Percentiles rank a stretch among this genome's conserved stretches.
These are phyloP conservation scores for Candida sakaeoensis DNA, from an alignment of 805 yeast genomes.

Conservation along the genomic window DNA sequence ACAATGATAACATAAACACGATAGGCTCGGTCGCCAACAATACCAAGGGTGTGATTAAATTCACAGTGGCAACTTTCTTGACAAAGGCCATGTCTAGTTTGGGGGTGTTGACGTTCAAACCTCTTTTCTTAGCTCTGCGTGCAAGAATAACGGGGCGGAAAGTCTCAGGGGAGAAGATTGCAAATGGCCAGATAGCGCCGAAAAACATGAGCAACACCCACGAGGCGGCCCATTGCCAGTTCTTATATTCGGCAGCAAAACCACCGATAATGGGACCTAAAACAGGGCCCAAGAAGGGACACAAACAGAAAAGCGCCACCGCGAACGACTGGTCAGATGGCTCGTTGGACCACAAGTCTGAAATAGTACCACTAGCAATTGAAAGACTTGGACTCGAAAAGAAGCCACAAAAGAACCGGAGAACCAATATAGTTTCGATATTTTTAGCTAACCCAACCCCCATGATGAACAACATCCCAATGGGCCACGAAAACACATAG, in stretches of 20 bases:
- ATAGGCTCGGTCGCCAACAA: conserved; percentile 76
- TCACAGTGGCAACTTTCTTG: conserved; percentile 44
- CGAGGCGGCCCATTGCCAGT: conserved; percentile 58
- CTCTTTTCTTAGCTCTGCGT: conserved; percentile 58
- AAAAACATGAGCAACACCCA: conserved; percentile 73
- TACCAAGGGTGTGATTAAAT: conserved; percentile 59
- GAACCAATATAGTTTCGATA: conserved; percentile 58
- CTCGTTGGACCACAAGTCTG: conserved; percentile 61
- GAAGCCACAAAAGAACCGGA: conserved; percentile 72
- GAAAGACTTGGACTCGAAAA: conserved; percentile 81
- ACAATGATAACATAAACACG: conserved; percentile 62
- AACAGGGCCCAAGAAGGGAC: conserved; percentile 80
- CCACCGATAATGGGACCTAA: conserved; percentile 75
- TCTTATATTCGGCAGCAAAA: conserved; percentile 59
- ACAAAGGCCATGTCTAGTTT: conserved; percentile 37
- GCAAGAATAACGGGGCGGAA: conserved; percentile 64
- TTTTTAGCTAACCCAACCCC: conserved; percentile 66
- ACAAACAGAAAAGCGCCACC: conserved; percentile 73
- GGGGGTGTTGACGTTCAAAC: conserved; percentile 40
- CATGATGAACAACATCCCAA: conserved; percentile 69
- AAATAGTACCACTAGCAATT: conserved; percentile 79
- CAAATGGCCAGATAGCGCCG: conserved; percentile 51
- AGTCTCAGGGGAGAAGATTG: conserved; percentile 64
- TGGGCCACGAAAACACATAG: conserved; percentile 56
- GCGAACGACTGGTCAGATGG: conserved; percentile 65